Evolutionary conservation across 2,329 filamentous ascomycete genomes (phyloP), one percentile per base, ranked within the genome.

Genomic region (Eurotiales sp.): DNA sequence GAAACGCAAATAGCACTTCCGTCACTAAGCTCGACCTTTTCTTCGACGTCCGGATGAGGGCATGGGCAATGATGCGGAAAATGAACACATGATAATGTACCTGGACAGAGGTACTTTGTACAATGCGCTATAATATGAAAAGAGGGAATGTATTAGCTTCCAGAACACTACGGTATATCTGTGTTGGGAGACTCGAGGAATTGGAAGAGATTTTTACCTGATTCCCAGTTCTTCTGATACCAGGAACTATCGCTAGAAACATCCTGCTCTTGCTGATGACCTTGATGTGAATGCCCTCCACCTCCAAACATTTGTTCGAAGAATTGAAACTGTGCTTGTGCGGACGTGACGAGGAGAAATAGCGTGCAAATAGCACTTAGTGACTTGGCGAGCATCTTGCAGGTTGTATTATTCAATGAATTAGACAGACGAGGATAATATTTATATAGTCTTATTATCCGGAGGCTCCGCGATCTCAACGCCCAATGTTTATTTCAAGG

Each of bases 41-140:
- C 88, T 64, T 92, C 85, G 55, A 87, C 76, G 8, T 77, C 72
- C 1, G 87, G 84, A 75, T 87, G 95, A 2, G 90, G 79, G 73
- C 93, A 99, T 23, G 93, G 93, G 71, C 93, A 99, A 72, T 99
- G 93, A 69, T 97, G 92, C 1, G 93, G 91, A 74, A 95, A 93
- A 68, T 95, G 86, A 6, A 99, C 93, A 75, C 93, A 99, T 30
- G 91, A 88, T 54, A 99, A 81, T 0, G 93, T 97, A 58, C 90
- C 89, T 2, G 93, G 91, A 67, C 93, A 99, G 50, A 99, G 84
- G 68, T 96, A 99, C 61, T 92, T 91, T 63, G 88, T 83, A 77
- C 93, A 99, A 62, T 84, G 79, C n/a, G 90, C 88, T 88, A 63
- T 32, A n/a, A n/a, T 21, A 15, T 4, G 17, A 36, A 6, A 8